phyloP scores from a whole-genome alignment of 805 yeast genomes.

The Candida pseudoglaebosa region DNA sequence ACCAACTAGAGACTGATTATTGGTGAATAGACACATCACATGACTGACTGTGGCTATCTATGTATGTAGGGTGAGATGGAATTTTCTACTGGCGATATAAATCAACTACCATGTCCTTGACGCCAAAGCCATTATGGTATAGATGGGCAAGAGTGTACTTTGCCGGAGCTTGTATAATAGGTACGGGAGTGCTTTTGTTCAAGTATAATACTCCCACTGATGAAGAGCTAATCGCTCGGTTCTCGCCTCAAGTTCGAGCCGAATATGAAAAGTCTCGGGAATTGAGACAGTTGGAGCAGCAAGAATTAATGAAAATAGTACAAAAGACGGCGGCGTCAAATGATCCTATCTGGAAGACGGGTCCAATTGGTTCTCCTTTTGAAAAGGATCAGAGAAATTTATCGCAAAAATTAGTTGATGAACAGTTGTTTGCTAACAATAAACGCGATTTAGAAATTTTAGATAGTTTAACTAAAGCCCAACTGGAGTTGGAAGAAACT shows the following conservation, averaged over 20 bases:
- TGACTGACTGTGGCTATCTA: too few relatives aligned
- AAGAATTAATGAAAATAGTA: conserved; percentile 64
- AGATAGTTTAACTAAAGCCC: conserved; percentile 32
- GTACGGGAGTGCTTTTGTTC: conserved; percentile 65
- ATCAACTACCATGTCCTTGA: conserved; percentile 9
- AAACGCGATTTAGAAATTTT: conserved; percentile 37
- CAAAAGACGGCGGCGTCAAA: conserved; percentile 58
- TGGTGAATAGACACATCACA: too few relatives aligned
- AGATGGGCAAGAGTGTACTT: conserved; percentile 57
- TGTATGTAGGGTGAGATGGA: too few relatives aligned
- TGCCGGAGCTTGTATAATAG: conserved; percentile 64
- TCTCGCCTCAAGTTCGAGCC: conserved; percentile 80
- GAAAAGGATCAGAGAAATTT: conserved; percentile 42
- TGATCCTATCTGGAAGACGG: conserved; percentile 84
- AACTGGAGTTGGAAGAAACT: conserved; percentile 25
- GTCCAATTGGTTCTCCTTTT: conserved; percentile 66
- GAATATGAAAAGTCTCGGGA: conserved; percentile 65
- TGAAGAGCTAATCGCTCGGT: conserved; percentile 64
- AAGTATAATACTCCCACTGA: conserved; percentile 82
- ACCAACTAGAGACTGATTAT: too few relatives aligned
- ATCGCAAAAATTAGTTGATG: conserved; percentile 35
- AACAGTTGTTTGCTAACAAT: conserved; percentile 45
- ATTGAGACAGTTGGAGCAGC: conserved; percentile 64
- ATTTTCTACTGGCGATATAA: too few relatives aligned
- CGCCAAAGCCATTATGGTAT: conserved; percentile 45